These are phyloP conservation scores for Erodium trifolium DNA, from an alignment of 441 rosid genomes.

Conservation along the genomic window DNA sequence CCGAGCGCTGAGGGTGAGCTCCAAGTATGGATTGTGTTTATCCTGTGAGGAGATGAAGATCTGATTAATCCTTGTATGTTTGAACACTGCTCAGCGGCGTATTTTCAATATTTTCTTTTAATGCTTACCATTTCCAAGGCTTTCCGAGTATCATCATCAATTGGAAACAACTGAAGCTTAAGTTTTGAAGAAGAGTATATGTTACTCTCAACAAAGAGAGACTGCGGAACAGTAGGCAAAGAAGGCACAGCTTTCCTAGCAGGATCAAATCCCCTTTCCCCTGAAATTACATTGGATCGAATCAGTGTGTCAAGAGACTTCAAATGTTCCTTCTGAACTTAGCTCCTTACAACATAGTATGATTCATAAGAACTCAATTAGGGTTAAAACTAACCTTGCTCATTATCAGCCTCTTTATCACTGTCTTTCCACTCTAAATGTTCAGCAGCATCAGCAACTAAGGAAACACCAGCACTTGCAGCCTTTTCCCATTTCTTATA, in stretches of 20 bases:
- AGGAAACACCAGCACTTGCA: conserved; percentile 95
- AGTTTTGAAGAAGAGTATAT: conserved; percentile 48
- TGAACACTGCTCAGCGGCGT: too few species aligned
- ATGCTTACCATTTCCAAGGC: conserved; percentile 81
- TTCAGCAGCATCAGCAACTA: conserved; percentile 99
- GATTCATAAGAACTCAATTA: not conserved
- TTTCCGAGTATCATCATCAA: conserved; percentile 76
- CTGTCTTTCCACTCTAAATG: conserved; percentile 65
- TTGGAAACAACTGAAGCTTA: conserved; percentile 91
- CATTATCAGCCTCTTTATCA: conserved; percentile 42
- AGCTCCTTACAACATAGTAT: conserved; percentile 11
- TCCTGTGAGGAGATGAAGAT: conserved; percentile 47
- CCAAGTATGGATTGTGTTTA: conserved; percentile 86
- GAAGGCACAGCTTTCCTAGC: conserved; percentile 35
- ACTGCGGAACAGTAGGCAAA: conserved; percentile 35
- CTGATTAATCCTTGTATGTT: not conserved
- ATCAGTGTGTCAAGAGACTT: not conserved
- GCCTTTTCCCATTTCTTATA: conserved; percentile 95
- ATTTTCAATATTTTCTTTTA: conserved; percentile 11
- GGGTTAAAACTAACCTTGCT: conserved; percentile 26
- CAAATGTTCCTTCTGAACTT: conserved; percentile 14
- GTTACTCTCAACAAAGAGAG: conserved; percentile 42
- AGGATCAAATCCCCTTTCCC: conserved; percentile 31
- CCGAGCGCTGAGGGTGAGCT: conserved; percentile 84
- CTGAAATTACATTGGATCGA: conserved; percentile 30